Percentiles rank a stretch among this genome's conserved stretches.
phyloP scores from a whole-genome alignment of 306 rosid genomes.

The Sechiopsis laciniata region DNA sequence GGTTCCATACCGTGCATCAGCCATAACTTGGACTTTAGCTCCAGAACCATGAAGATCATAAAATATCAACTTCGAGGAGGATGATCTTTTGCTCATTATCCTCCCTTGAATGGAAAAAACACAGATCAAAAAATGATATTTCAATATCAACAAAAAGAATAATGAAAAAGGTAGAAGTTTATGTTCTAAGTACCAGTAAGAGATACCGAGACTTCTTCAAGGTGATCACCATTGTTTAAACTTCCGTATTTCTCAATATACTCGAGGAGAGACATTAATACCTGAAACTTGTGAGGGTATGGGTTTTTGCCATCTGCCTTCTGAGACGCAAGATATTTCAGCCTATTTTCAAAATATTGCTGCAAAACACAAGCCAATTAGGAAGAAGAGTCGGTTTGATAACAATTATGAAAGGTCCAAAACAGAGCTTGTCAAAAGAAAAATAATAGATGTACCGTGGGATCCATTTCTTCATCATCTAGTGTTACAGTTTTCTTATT shows the following conservation, averaged over 20 bases:
- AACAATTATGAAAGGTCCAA: neutral
- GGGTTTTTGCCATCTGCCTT: constrained; percentile 54
- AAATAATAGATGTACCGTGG: constrained; percentile 45
- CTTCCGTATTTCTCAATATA: constrained; percentile 44
- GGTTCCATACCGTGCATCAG: constrained; percentile 62
- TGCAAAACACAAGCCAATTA: constrained; percentile 28
- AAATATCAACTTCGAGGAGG: constrained; percentile 63
- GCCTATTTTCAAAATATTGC: constrained; percentile 84
- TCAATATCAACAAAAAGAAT: neutral
- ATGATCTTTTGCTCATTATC: constrained; percentile 60
- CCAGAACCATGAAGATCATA: constrained; percentile 64
- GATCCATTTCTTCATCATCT: constrained; percentile 89
- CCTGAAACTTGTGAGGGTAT: constrained; percentile 75
- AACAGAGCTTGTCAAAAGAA: neutral
- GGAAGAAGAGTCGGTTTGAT: neutral
- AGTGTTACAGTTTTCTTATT: constrained; percentile 42
- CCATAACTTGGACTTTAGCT: constrained; percentile 76
- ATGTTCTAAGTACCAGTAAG: constrained; percentile 50
- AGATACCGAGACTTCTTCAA: constrained; percentile 51
- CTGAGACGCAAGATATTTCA: constrained; percentile 53
- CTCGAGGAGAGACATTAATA: constrained; percentile 40
- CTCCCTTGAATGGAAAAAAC: constrained; percentile 32
- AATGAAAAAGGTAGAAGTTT: neutral
- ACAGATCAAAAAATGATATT: neutral
- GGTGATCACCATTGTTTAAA: constrained; percentile 64